Evolutionary conservation across 306 rosid genomes (phyloP), one percentile per base, ranked within the genome.

Genomic region (Cyclanthera cordifolia): DNA sequence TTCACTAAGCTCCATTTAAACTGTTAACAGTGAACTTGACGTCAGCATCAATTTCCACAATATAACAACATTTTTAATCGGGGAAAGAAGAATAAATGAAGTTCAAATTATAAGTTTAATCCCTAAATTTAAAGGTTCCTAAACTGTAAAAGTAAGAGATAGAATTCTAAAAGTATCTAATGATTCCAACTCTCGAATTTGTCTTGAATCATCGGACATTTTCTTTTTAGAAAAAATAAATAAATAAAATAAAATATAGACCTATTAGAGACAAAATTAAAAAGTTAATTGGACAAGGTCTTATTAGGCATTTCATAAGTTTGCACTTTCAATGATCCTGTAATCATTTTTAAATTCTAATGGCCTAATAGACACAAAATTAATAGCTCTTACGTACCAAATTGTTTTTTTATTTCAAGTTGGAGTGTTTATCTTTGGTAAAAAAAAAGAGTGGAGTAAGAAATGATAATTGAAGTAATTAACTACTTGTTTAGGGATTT

Each of bases 1-100:
- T 92, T 92, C 74, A 60, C 68, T 60, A 92, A 68, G 43, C 65
- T 83, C 97, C 97, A 92, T 75, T 80, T 89, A 84, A 89, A 92
- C 97, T 92, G 87, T 57, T 24, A 24, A 68, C 58, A 45, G 37
- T 15, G 39, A n/a, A 30, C 47, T 69, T 19, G 17, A 32, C n/a
- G 39, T 69, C 60, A 51, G 58, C 2, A 69, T 50, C 14, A 17
- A 1, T 43, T 39, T 9, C 14, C 69, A 63, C 28, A 63, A 19
- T 41, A 34, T 3, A 60, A 57, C 15, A 60, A 60, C 9, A 9
- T 8, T 59, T 17, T 32, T 47, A 17, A 37, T 60, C 17, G 15
- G 25, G 6, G 16, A 57, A 28, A 28, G 46, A 24, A 58, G 14
- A 58, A 30, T 58, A 32, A 2, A 16, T 56, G 27, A 27, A 56